Conservation (phyloP, 2,329 filamentous ascomycete species). For the Chrysoporthe deuterocubensis region DNA sequence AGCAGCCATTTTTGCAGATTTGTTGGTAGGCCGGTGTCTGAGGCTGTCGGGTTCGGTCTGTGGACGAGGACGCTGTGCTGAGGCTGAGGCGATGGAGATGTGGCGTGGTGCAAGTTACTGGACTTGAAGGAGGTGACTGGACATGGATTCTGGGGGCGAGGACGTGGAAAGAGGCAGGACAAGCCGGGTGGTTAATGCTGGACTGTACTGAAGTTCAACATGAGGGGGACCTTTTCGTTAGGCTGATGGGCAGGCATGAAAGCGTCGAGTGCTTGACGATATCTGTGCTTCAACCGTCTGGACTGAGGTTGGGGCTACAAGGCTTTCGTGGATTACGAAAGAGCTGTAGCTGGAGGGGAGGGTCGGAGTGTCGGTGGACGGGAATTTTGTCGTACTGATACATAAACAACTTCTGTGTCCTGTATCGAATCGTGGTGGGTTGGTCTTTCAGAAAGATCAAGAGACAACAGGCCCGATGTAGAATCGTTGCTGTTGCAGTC, state of each 20-base stretch:
- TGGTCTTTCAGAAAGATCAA: slow-evolving; percentile 23
- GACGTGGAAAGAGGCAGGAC: slow-evolving; percentile 42
- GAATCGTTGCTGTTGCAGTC: slow-evolving; percentile 5
- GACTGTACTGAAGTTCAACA: slow-evolving; percentile 58
- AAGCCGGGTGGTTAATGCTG: slow-evolving; percentile 58
- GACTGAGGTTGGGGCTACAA: slow-evolving; percentile 86
- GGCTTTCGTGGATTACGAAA: slow-evolving; percentile 96
- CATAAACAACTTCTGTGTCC: slow-evolving; percentile 76
- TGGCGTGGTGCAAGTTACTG: slow-evolving; percentile 29
- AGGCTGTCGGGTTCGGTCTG: slow-evolving; percentile 18
- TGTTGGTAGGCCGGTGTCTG: slow-evolving; percentile 28
- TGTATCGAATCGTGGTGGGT: slow-evolving; percentile 38
- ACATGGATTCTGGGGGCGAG: slow-evolving; percentile 43
- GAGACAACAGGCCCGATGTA: slow-evolving; percentile 3
- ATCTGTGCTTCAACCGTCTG: slow-evolving; percentile 78
- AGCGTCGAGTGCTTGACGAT: slow-evolving; percentile 44
- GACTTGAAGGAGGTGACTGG: slow-evolving; percentile 38
- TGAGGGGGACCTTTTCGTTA: slow-evolving; percentile 57
- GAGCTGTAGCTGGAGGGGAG: slow-evolving; percentile 93
- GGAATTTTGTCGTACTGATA: slow-evolving; percentile 93
- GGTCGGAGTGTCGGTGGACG: slow-evolving; percentile 85
- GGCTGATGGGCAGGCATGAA: slow-evolving; percentile 63
- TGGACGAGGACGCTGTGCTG: slow-evolving; percentile 19
- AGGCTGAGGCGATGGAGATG: slow-evolving; percentile 33
- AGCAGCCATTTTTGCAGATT: slow-evolving; percentile 75